Base-by-base conservation (phyloP, 805 yeast genomes). In the Saturnispora kantuleensis region DNA sequence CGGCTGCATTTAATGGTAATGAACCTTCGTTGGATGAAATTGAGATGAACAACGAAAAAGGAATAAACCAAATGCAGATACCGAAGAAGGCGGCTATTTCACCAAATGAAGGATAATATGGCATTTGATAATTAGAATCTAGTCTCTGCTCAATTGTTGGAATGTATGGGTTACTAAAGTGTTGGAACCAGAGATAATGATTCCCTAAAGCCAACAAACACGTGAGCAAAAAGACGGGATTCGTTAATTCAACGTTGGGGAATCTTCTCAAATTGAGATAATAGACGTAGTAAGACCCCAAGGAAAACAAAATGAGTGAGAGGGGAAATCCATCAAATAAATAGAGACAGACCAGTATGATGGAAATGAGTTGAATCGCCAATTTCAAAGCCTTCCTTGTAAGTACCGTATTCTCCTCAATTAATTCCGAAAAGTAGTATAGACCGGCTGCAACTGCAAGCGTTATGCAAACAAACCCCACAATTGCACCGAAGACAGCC, bases 21-120 rank as follows among this genome's bases (percentile, higher is more conserved):
- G 84, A 78, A 56, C 85, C 83, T 57, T 93, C 98, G 50, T 86
- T 84, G 1, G 97, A 97, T 58, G 94, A 84, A 47, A 93, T 69
- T 29, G 95, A 82, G 13, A 93, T 90, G 62, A 93, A 90, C 46
- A 93, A 69, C 4, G 96, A 81, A 61, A 93, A 87, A 31, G 98
- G 98, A 28, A 93, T 76, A 47, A 90, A 72, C 98, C 98, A 93
- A 15, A 93, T 80, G 55, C 93, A 81, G 35, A 93, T 65, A 1
- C 96, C 98, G 59, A 93, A 89, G 62, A 93, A 93, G 3, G 96
- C 83, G n/a, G 96, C 85, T 4, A 93, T 85, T 59, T 93, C 96
- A 1, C 88, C 70, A 57, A 90, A 90, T 10, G 83, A 71, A 2
- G 95, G 95, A 44, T 85, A 74, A 38, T 76, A 74, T 11, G 83